These are phyloP conservation scores for Diaporthe velutina DNA, from an alignment of 2,329 filamentous ascomycete species.

Conservation along the genomic window DNA sequence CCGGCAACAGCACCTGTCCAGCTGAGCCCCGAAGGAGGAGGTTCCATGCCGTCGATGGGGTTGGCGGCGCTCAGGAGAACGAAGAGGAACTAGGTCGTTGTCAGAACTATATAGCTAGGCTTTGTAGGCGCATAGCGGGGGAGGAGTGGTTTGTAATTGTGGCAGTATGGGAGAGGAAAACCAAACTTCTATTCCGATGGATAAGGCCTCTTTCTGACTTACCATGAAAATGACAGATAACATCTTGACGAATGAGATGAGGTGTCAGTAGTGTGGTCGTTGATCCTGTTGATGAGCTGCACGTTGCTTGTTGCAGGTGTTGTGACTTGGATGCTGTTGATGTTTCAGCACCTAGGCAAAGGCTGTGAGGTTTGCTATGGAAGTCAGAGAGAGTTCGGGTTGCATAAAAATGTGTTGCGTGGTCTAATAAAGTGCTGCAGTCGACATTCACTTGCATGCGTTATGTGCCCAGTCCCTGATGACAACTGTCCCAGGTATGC, in stretches of 20 bases:
- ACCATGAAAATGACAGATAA: not conserved
- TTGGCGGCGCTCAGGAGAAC: slow-evolving; percentile 1
- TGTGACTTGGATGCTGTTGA: not conserved
- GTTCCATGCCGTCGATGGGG: not conserved
- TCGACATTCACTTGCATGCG: not conserved
- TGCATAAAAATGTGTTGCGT: no score
- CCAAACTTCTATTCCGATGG: no score
- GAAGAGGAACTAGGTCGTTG: not conserved
- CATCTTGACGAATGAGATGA: not conserved
- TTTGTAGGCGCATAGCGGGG: not conserved
- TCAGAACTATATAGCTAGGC: not conserved
- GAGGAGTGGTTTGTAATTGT: not conserved
- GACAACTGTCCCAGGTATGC: not conserved
- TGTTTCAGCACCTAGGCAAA: not conserved
- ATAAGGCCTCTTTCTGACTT: not conserved
- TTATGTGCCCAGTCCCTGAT: not conserved
- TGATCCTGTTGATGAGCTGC: no score
- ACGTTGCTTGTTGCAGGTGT: not conserved
- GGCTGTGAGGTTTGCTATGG: not conserved
- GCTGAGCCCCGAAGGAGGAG: not conserved
- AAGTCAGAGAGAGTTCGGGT: not conserved
- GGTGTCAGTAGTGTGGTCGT: no score
- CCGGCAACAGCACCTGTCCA: slow-evolving; percentile 22
- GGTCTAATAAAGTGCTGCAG: not conserved
- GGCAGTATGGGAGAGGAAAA: not conserved